phyloP scores from a whole-genome alignment of 768 basidiomycete genomes.

The Hortiboletus campestris region DNA sequence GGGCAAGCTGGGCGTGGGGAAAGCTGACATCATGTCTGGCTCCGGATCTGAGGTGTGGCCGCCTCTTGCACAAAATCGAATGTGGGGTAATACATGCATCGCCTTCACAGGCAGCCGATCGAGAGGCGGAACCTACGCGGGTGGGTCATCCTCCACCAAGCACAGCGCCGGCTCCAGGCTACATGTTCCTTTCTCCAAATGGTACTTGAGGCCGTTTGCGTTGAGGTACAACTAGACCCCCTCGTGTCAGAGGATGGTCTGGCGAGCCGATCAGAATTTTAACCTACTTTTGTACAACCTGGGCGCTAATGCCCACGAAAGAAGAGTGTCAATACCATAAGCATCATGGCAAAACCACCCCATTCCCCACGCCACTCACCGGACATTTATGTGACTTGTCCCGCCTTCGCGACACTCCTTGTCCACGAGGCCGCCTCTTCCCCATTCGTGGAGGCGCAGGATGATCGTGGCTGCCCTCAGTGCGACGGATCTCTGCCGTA shows the following conservation, averaged over 20 bases:
- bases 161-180: conserved; percentile 33
- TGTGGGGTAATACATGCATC: conserved; percentile 18
- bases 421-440: conserved; percentile 15
- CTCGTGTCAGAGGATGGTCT: not conserved
- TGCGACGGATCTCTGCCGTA: not conserved
- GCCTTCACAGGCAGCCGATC: conserved; percentile 9
- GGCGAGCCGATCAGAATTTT: conserved; percentile 1
- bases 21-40: not conserved
- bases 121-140: not conserved
- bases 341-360: not conserved
- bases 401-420: conserved; percentile 23
- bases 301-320: not conserved
- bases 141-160: not conserved
- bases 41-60: conserved; percentile 21
- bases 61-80: conserved; percentile 12
- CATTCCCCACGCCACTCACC: conserved; percentile 31
- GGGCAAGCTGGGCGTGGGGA: conserved; percentile 10
- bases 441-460: not conserved
- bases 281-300: conserved; percentile 45
- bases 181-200: conserved; percentile 66
- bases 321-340: not conserved
- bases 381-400: conserved; percentile 51
- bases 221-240: conserved; percentile 53
- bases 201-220: conserved; percentile 67
- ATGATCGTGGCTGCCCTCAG: not conserved